phyloP scores from a whole-genome alignment of 1,139 yeast genomes.

The Yamadazyma songkhlaensis region DNA sequence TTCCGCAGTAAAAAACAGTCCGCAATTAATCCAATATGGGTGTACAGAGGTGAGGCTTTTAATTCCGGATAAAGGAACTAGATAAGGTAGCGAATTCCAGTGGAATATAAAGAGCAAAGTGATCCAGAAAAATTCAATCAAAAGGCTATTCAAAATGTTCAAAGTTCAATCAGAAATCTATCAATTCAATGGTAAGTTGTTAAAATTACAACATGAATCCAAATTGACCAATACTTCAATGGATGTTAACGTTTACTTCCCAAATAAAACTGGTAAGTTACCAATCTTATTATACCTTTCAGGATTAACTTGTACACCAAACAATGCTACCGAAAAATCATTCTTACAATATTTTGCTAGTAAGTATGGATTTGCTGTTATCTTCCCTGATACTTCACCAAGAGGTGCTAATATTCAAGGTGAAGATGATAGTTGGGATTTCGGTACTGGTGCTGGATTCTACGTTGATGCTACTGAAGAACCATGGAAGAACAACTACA shows the following conservation, averaged over 20 bases:
- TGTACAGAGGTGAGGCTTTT: constrained; percentile 1
- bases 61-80: background rate
- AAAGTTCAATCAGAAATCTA: constrained; percentile 54
- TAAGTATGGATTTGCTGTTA: constrained; percentile 78
- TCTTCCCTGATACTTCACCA: constrained; percentile 97
- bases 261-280: constrained; percentile 32
- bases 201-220: constrained; percentile 76
- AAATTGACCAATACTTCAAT: constrained; percentile 62
- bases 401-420: constrained; percentile 85
- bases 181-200: constrained; percentile 72
- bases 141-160: constrained; percentile 23
- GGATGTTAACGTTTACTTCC: constrained; percentile 78
- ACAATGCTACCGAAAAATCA: constrained; percentile 94
- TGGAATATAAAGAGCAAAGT: too few relatives aligned
- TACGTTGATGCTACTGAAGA: constrained; percentile 78
- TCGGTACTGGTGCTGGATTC: constrained; percentile 95
- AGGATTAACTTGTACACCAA: constrained; percentile 91
- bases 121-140: background rate
- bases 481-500: constrained; percentile 71
- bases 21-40: background rate
- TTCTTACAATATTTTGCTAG: constrained; percentile 80
- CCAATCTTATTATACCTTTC: constrained; percentile 83
- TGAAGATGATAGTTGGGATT: constrained; percentile 82
- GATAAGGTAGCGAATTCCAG: too few relatives aligned
- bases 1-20: background rate